A percentile compares a stretch with the other conserved stretches of the same genome.
These are phyloP conservation scores for Vitis cinerea DNA, from an alignment of 164 flowering plant species.

Conservation along the genomic window DNA sequence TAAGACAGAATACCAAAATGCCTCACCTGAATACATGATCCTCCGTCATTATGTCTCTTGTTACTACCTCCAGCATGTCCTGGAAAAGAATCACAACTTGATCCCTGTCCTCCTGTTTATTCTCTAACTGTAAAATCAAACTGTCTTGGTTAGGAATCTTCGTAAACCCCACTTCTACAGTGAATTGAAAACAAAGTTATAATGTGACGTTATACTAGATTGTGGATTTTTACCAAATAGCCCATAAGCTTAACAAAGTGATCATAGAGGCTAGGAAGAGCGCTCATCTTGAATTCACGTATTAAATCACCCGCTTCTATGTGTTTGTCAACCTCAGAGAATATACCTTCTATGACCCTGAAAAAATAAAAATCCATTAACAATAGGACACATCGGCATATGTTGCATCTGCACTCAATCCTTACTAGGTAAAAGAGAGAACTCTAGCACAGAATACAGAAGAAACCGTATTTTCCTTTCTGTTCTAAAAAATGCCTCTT, in stretches of 20 bases:
- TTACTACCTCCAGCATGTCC: conserved; percentile 93
- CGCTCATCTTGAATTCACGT: conserved; percentile 66
- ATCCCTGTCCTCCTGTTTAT: conserved; percentile 64
- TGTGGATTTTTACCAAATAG: conserved; percentile 47
- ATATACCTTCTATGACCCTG: conserved; percentile 72
- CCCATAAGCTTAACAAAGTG: conserved; percentile 73
- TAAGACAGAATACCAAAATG: neutral
- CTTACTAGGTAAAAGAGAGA: too few species aligned
- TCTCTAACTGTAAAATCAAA: conserved; percentile 48
- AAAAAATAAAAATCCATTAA: conserved; percentile 8
- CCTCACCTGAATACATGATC: conserved; percentile 65
- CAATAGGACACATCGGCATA: conserved; percentile 1
- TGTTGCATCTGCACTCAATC: neutral
- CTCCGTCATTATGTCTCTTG: conserved; percentile 83
- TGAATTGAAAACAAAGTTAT: neutral
- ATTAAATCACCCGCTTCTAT: conserved; percentile 49
- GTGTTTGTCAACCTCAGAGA: conserved; percentile 65
- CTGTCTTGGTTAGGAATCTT: neutral
- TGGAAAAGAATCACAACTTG: conserved; percentile 86
- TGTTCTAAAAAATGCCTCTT: neutral
- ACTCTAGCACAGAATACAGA: too few species aligned
- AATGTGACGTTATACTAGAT: neutral
- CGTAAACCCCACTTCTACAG: neutral
- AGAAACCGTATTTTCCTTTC: too few species aligned
- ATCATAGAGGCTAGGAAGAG: conserved; percentile 76